Percentiles rank a stretch among this genome's conserved stretches.
phyloP scores from a whole-genome alignment of 495 filamentous ascomycete genomes.

The Annulohypoxylon stygium region DNA sequence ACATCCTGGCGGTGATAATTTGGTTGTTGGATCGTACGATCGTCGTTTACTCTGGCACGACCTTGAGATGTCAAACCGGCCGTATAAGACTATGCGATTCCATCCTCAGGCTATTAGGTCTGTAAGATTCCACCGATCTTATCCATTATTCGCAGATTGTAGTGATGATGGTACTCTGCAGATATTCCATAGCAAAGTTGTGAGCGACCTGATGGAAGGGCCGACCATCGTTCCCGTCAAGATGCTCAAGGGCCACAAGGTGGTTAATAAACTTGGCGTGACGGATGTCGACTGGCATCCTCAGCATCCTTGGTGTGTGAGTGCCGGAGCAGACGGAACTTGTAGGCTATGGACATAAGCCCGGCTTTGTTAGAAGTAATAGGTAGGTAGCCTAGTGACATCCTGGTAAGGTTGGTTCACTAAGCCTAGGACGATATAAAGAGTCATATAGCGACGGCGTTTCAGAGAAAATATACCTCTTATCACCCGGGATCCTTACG shows the following conservation, averaged over 20 bases:
- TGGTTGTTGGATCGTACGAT: conserved; percentile 95
- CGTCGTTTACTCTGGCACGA: conserved; percentile 96
- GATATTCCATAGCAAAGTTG: conserved; percentile 96
- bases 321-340: conserved; percentile 93
- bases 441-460: conserved; percentile 44
- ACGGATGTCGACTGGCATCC: conserved; percentile 97
- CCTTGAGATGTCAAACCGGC: conserved; percentile 87
- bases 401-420: conserved; percentile 22
- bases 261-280: conserved; percentile 84
- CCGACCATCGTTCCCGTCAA: conserved; percentile 96
- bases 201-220: conserved; percentile 93
- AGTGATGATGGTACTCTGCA: conserved; percentile 94
- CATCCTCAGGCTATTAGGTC: conserved; percentile 90
- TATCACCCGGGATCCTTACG: conserved; percentile 8
- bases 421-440: conserved; percentile 26
- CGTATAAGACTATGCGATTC: conserved; percentile 96
- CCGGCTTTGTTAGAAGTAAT: conserved; percentile 9
- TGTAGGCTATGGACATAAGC: conserved; percentile 62
- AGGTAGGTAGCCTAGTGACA: conserved; percentile 27
- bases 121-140: conserved; percentile 84
- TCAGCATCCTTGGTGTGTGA: conserved; percentile 90
- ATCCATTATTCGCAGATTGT: conserved; percentile 92
- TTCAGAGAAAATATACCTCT: conserved; percentile 33
- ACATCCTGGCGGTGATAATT: conserved; percentile 91
- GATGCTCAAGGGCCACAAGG: conserved; percentile 89